Evolutionary conservation across 106 monocot species (phyloP), one percentile per base, ranked within the genome.

Genomic region (Allium fistulosum): DNA sequence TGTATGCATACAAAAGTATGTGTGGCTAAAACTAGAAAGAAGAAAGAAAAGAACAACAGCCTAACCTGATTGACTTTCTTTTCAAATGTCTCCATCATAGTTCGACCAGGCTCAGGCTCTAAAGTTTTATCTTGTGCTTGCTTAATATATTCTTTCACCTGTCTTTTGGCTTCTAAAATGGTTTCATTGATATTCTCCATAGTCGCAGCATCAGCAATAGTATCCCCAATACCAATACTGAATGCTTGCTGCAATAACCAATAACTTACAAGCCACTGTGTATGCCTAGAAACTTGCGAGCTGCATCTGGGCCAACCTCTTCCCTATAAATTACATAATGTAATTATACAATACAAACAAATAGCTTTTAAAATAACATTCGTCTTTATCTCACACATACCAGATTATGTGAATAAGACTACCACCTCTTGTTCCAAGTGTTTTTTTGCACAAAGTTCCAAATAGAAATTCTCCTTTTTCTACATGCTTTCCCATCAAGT

Each of bases 151-250:
- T 89, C 92, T 64, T 99, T 99, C 75, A 99, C 97, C 57, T 89
- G 82, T 84, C 84, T 87, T 67, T 99, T 99, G 46, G 92, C 92
- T 52, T 84, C 92, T 8, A 79, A 90, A 13, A 99, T 99, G 46
- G 97, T 99, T 72, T 99, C 92, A 71, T 92, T 99, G 70, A 99
- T 92, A 69, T 82, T 92, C 65, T 99, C 97, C 92, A 99, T 99
- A 27, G 97, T 99, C 46, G 92, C 78, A 48, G 89, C 92, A 77
- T 99, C 97, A 27, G 92, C 97, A 75, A 99, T 92, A 15, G 97
- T 99, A 57, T 99, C 97, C 14, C 92, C 89, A 82, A 97, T 97
- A 56, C 97, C 97, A 61, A 97, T n/a, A n/a, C n/a, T n/a, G n/a
- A n/a, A n/a, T n/a, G n/a, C n/a, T n/a, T n/a, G n/a, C n/a, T n/a